These are phyloP conservation scores for Prunus mongolica DNA, from an alignment of 306 rosid species.

Conservation along the genomic window DNA sequence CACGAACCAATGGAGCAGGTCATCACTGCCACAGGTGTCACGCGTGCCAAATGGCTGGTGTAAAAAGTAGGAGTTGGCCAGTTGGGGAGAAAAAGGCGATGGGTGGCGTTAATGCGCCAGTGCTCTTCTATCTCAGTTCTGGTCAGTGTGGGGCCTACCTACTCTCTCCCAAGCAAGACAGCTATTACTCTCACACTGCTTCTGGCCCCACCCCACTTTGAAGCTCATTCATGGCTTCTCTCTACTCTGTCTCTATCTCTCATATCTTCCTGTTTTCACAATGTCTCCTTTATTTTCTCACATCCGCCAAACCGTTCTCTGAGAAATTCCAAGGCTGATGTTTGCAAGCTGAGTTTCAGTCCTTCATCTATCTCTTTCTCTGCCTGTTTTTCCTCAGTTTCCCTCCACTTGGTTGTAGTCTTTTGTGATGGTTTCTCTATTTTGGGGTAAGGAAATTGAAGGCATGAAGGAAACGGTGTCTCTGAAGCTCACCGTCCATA, in stretches of 20 bases:
- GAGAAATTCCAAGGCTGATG: slow-evolving; percentile 10
- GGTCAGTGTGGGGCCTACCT: slow-evolving; percentile 35
- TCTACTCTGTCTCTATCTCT: slow-evolving; percentile 16
- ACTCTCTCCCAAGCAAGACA: slow-evolving; percentile 25
- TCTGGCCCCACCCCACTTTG: slow-evolving; percentile 55
- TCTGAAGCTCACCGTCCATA: slow-evolving; percentile 20
- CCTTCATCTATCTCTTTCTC: background rate
- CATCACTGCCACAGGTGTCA: slow-evolving; percentile 7
- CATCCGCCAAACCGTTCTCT: slow-evolving; percentile 20
- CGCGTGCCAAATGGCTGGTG: slow-evolving; percentile 34
- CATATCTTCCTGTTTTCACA: background rate
- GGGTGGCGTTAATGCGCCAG: slow-evolving; percentile 64
- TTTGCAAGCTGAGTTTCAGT: slow-evolving; percentile 14
- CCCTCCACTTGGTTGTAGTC: background rate
- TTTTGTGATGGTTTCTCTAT: slow-evolving; percentile 11
- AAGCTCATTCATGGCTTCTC: slow-evolving; percentile 62
- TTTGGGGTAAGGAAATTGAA: slow-evolving; percentile 8
- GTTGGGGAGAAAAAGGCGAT: slow-evolving; percentile 17
- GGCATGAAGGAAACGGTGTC: slow-evolving; percentile 37
- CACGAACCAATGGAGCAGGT: background rate
- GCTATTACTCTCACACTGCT: slow-evolving; percentile 54
- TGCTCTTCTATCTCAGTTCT: slow-evolving; percentile 21
- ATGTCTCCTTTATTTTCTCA: slow-evolving; percentile 8
- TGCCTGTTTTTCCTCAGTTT: background rate
- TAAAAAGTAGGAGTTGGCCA: background rate